A percentile compares a stretch with the other conserved stretches of the same genome.
Evolutionary conservation across 2,329 filamentous ascomycete genomes (phyloP).

Genomic region (Pseudocercospora musae): DNA sequence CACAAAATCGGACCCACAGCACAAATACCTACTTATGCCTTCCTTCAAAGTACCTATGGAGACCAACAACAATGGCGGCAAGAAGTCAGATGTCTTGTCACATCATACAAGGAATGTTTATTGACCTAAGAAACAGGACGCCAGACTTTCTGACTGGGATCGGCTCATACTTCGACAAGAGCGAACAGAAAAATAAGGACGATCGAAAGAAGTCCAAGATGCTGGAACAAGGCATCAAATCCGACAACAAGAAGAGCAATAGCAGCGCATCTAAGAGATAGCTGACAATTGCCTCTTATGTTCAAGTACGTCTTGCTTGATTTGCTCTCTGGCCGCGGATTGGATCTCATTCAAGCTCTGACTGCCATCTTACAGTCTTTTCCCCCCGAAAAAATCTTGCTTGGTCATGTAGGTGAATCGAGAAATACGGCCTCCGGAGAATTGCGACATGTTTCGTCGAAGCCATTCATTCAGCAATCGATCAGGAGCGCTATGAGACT

Average conservation of each 20-base stretch:
- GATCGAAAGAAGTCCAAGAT: background rate
- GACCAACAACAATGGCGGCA: background rate
- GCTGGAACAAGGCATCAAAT: background rate
- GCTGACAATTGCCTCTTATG: background rate
- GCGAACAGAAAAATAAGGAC: background rate
- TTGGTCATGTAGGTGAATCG: background rate
- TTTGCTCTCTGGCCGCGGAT: too few relatives aligned
- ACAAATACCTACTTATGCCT: background rate
- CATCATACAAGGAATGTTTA: background rate
- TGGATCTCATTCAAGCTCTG: background rate
- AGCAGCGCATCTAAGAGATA: background rate
- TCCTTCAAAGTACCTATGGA: background rate
- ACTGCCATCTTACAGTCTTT: background rate
- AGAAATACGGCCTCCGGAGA: background rate
- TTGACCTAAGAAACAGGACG: background rate
- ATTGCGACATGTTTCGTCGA: background rate
- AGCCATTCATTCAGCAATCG: background rate
- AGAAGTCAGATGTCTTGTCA: background rate
- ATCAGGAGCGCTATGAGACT: background rate
- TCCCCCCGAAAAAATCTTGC: background rate
- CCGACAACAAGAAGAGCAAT: background rate
- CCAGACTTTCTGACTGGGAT: background rate
- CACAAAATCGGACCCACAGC: background rate
- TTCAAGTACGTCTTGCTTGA: too few relatives aligned
- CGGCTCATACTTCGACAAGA: background rate